A percentile compares a stretch with the other conserved stretches of the same genome.
Conservation (phyloP, 1,284 basidiomycete species). For the Pseudozyma thailandica region DNA sequence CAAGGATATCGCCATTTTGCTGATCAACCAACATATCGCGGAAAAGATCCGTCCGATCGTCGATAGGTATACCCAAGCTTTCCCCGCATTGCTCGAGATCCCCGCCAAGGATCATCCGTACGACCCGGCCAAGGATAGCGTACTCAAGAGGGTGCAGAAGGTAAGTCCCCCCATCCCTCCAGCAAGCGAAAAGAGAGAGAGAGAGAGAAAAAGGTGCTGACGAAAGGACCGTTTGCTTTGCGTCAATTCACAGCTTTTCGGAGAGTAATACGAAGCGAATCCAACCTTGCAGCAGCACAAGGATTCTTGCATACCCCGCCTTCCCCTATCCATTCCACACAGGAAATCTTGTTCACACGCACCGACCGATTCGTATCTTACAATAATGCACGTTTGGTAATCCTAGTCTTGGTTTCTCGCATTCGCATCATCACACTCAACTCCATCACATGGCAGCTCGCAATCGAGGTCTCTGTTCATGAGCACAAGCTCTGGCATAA, state of each 20-base stretch:
- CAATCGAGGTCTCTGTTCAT: too few species aligned
- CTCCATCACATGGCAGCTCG: too few species aligned
- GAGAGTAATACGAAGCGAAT: slow-evolving; percentile 33
- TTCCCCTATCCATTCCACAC: background rate
- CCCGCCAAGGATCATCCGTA: slow-evolving; percentile 81
- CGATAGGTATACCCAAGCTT: slow-evolving; percentile 93
- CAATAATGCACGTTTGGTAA: too few species aligned
- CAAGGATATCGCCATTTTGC: slow-evolving; percentile 66
- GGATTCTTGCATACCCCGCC: background rate
- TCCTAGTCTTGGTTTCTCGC: too few species aligned
- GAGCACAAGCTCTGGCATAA: too few species aligned
- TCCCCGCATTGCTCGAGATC: slow-evolving; percentile 96
- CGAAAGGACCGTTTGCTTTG: background rate
- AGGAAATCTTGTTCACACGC: background rate
- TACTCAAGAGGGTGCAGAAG: slow-evolving; percentile 95
- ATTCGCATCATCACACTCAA: too few species aligned
- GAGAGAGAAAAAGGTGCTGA: background rate
- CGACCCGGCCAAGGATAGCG: slow-evolving; percentile 93
- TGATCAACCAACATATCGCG: slow-evolving; percentile 69
- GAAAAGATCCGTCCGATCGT: slow-evolving; percentile 96
- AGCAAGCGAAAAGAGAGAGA: background rate
- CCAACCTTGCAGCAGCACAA: background rate
- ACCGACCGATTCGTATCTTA: too few species aligned
- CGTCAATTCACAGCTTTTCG: slow-evolving; percentile 48
- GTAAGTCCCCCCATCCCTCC: slow-evolving; percentile 28